Percentiles rank a stretch among this genome's conserved stretches.
phyloP scores from a whole-genome alignment of 768 basidiomycete genomes.

The Leccinum obscurum region DNA sequence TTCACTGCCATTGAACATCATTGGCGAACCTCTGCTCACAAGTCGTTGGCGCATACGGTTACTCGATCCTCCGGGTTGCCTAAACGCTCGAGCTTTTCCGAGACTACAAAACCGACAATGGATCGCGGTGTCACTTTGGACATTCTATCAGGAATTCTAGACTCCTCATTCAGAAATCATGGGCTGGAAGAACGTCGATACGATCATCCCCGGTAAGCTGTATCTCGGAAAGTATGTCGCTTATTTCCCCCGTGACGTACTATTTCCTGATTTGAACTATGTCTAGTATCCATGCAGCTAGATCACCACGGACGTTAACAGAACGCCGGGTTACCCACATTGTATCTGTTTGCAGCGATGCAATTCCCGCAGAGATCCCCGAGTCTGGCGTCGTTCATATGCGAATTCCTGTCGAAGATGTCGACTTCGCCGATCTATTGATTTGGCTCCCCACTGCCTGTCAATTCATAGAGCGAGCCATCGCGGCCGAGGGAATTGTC shows the following conservation, averaged over 20 bases:
- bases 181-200: conserved; percentile 67
- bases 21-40: conserved; percentile 23
- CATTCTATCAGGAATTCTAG: conserved; percentile 33
- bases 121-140: conserved; percentile 15
- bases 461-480: conserved; percentile 63
- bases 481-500: conserved; percentile 57
- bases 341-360: conserved; percentile 72
- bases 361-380: conserved; percentile 68
- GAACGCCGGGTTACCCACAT: conserved; percentile 81
- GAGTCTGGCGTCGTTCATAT: conserved; percentile 69
- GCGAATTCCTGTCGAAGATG: conserved; percentile 69
- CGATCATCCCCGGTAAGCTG: conserved; percentile 62
- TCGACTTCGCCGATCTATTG: conserved; percentile 67
- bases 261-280: conserved; percentile 46
- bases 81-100: conserved; percentile 19
- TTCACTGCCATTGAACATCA: conserved; percentile 31
- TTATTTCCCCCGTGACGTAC: conserved; percentile 21
- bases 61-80: conserved; percentile 33
- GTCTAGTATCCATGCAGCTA: conserved; percentile 65
- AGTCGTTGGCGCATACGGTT: conserved; percentile 30
- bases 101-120: conserved; percentile 39
- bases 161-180: conserved; percentile 26
- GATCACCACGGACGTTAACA: conserved; percentile 66
- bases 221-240: conserved; percentile 72
- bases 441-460: conserved; percentile 66